Conservation (phyloP, 352 stramenopile species). For the Phytophthora sp. region DNA sequence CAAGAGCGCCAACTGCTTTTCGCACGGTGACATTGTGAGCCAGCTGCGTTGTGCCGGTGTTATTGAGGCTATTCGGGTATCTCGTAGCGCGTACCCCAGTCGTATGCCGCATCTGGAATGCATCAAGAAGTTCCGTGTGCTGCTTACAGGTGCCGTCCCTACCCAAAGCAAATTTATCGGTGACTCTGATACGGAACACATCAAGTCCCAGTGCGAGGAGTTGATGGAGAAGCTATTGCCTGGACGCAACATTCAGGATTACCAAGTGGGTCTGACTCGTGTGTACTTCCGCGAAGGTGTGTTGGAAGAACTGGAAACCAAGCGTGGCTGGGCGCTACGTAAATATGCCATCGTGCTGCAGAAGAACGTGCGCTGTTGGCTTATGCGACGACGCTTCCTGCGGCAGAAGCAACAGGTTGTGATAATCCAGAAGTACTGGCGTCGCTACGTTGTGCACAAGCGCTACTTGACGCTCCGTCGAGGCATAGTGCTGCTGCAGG, state of each 20-base stretch:
- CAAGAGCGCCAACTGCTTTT: constrained; percentile 78
- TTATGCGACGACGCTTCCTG: constrained; percentile 61
- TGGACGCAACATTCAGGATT: constrained; percentile 79
- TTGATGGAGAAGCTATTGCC: constrained; percentile 74
- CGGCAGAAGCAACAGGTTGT: constrained; percentile 51
- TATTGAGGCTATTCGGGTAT: constrained; percentile 89
- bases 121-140: constrained; percentile 81
- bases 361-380: constrained; percentile 72
- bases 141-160: constrained; percentile 37
- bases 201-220: constrained; percentile 68
- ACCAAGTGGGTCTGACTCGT: constrained; percentile 84
- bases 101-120: constrained; percentile 81
- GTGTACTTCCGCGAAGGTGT: constrained; percentile 89
- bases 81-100: constrained; percentile 84
- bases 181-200: constrained; percentile 53
- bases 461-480: constrained; percentile 58
- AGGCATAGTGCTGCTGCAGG: constrained; percentile 66
- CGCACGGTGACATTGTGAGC: constrained; percentile 78
- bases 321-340: constrained; percentile 71
- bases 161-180: constrained; percentile 38
- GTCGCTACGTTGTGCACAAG: constrained; percentile 65
- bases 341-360: constrained; percentile 80
- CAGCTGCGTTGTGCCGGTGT: constrained; percentile 86
- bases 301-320: constrained; percentile 79
- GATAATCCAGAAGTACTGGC: constrained; percentile 79